Percentiles rank a stretch among this genome's conserved stretches.
Conservation (phyloP, 129 eudicot species). For the Chrysanthemum lavandulifolium region DNA sequence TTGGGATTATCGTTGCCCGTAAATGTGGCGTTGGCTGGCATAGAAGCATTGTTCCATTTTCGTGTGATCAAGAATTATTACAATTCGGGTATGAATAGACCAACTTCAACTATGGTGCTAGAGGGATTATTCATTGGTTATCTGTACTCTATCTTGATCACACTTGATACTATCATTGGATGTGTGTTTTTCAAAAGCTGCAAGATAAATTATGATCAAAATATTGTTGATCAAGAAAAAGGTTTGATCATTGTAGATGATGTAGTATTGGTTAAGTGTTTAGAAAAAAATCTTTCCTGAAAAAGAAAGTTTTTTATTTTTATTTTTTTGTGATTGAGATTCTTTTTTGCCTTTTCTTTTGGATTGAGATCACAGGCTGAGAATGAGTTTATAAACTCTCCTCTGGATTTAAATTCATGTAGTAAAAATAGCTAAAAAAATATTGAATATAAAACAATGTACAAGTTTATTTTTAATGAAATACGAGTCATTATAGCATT, state of each 20-base stretch:
- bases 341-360: neutral
- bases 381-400: slow-evolving; percentile 36
- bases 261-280: slow-evolving; percentile 24
- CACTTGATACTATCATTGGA: slow-evolving; percentile 52
- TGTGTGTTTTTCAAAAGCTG: slow-evolving; percentile 71
- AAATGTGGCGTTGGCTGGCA: slow-evolving; percentile 56
- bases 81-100: slow-evolving; percentile 30
- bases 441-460: slow-evolving; percentile 22
- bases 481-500: slow-evolving; percentile 16
- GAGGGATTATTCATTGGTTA: slow-evolving; percentile 71
- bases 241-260: slow-evolving; percentile 20
- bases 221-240: slow-evolving; percentile 32
- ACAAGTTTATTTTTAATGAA: slow-evolving; percentile 11
- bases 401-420: slow-evolving; percentile 23
- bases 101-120: slow-evolving; percentile 31
- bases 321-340: slow-evolving; percentile 12
- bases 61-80: slow-evolving; percentile 43
- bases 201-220: slow-evolving; percentile 31
- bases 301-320: no score
- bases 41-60: slow-evolving; percentile 81
- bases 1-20: slow-evolving; percentile 56
- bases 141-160: slow-evolving; percentile 57
- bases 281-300: slow-evolving; percentile 39
- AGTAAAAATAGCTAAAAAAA: neutral
- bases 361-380: slow-evolving; percentile 29